A percentile compares a stretch with the other conserved stretches of the same genome.
phyloP scores from a whole-genome alignment of 169 alveolate species.

The Cryptosporidium felis region DNA sequence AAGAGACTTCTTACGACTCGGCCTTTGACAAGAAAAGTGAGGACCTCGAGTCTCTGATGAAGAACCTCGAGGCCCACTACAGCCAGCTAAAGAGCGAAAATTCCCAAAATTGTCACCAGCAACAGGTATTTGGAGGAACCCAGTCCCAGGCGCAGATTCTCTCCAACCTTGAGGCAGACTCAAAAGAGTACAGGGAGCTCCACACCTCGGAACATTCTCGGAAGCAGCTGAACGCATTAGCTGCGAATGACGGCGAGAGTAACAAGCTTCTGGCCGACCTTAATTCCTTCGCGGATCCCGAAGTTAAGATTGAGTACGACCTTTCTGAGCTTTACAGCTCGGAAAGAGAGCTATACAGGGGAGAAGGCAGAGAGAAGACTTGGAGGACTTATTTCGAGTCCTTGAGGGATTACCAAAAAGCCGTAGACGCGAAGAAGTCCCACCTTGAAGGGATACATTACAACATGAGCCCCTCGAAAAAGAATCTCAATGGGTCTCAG shows the following conservation, averaged over 20 bases:
- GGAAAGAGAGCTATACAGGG: conserved; percentile 27
- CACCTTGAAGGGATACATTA: conserved; percentile 24
- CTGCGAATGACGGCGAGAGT: not conserved
- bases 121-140: too few species aligned
- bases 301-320: conserved; percentile 31
- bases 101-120: too few species aligned
- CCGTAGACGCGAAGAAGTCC: not conserved
- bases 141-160: too few species aligned
- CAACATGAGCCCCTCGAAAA: conserved; percentile 28
- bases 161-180: not conserved
- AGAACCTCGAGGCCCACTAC: conserved; percentile 2
- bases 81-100: not conserved
- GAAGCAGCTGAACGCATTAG: not conserved
- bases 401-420: not conserved
- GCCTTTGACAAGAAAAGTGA: not conserved
- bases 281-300: not conserved
- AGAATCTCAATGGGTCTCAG: conserved; percentile 40
- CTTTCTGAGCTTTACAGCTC: conserved; percentile 22
- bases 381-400: conserved; percentile 36
- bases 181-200: not conserved
- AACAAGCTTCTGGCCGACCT: not conserved
- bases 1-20: conserved; percentile 9
- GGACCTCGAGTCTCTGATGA: conserved; percentile 26
- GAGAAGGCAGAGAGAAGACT: conserved; percentile 57
- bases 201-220: not conserved